Percentiles rank a stretch among this genome's conserved stretches.
Evolutionary conservation across 352 stramenopile genomes (phyloP).

Genomic region (Blastocystis sp.): DNA sequence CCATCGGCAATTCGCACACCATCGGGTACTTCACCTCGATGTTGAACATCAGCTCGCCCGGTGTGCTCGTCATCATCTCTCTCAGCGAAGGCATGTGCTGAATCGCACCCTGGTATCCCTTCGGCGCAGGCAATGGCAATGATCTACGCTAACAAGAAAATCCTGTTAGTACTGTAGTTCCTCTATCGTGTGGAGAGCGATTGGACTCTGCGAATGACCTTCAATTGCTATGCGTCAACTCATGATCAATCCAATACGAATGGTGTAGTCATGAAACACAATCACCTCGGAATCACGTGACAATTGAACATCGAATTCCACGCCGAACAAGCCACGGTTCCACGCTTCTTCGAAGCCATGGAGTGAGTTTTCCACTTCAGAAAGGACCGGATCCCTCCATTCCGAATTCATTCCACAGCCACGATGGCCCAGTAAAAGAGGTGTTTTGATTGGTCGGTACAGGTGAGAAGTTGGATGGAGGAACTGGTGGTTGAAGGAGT

Average conservation of each 20-base stretch:
- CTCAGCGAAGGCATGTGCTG: background rate
- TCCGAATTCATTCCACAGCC: slow-evolving; percentile 24
- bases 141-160: background rate
- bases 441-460: background rate
- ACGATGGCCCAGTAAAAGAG: slow-evolving; percentile 2
- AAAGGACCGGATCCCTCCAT: background rate
- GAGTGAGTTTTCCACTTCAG: slow-evolving; percentile 41
- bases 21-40: slow-evolving; percentile 64
- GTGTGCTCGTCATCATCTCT: slow-evolving; percentile 9
- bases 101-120: background rate
- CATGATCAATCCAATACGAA: background rate
- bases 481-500: background rate
- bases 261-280: slow-evolving; percentile 55
- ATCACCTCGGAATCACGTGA: slow-evolving; percentile 14
- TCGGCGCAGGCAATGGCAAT: background rate
- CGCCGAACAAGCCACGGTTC: background rate
- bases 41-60: slow-evolving; percentile 9
- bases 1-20: background rate
- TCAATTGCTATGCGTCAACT: background rate
- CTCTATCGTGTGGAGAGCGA: background rate
- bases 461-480: background rate
- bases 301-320: slow-evolving; percentile 60
- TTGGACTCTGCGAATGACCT: background rate
- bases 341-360: slow-evolving; percentile 27
- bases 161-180: background rate